phyloP scores from a whole-genome alignment of 306 rosid genomes.

The Acacia confusa region DNA sequence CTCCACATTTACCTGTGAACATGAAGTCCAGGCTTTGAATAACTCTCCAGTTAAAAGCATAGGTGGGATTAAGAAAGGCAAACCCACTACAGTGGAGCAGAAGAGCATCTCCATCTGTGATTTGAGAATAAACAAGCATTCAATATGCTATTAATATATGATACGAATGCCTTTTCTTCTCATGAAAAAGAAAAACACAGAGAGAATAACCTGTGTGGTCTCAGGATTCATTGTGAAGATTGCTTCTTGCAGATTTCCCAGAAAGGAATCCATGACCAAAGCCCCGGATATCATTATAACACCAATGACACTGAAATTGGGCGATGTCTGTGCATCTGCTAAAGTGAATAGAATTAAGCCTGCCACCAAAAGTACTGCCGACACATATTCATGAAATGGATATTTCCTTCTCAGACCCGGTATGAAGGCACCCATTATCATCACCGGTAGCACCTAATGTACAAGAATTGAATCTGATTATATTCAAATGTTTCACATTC shows the following conservation, averaged over 20 bases:
- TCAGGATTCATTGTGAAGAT: slow-evolving; percentile 94
- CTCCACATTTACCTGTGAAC: slow-evolving; percentile 67
- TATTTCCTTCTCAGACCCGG: slow-evolving; percentile 92
- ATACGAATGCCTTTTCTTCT: slow-evolving; percentile 22
- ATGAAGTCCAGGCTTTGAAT: slow-evolving; percentile 90
- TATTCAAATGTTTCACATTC: background rate
- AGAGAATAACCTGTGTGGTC: slow-evolving; percentile 78
- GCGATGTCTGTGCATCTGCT: slow-evolving; percentile 95
- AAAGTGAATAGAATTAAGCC: slow-evolving; percentile 96
- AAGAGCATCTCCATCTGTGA: slow-evolving; percentile 95
- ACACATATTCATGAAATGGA: slow-evolving; percentile 78
- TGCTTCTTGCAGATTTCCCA: slow-evolving; percentile 97
- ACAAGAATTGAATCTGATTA: slow-evolving; percentile 30
- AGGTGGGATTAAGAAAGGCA: slow-evolving; percentile 94
- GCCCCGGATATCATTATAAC: slow-evolving; percentile 95
- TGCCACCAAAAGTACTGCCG: slow-evolving; percentile 84
- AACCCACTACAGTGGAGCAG: slow-evolving; percentile 90
- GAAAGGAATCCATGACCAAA: slow-evolving; percentile 85
- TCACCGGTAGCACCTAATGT: slow-evolving; percentile 89
- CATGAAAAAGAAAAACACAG: background rate
- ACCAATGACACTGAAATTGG: slow-evolving; percentile 86
- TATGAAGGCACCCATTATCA: slow-evolving; percentile 97
- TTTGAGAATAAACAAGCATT: slow-evolving; percentile 12
- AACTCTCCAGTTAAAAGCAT: slow-evolving; percentile 94
- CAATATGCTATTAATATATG: background rate